phyloP scores from a whole-genome alignment of 2,329 filamentous ascomycete species.

The Phaeoacremonium minimum region DNA sequence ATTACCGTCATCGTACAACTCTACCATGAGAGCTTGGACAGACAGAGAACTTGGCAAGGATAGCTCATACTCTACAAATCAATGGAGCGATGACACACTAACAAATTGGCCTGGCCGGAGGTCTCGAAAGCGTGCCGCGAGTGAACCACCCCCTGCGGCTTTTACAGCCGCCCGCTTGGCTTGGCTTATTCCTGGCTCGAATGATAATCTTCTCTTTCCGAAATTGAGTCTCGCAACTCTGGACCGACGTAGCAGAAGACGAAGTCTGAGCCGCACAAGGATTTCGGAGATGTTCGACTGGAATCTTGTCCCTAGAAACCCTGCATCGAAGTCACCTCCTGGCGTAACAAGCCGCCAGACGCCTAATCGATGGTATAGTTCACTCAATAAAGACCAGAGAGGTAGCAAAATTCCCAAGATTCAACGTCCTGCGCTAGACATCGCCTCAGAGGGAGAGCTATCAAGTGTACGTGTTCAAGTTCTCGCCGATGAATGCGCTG shows the following conservation, averaged over 20 bases:
- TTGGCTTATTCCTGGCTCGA: conserved; percentile 11
- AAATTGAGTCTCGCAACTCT: conserved; percentile 19
- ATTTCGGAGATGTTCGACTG: conserved; percentile 29
- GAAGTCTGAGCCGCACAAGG: conserved; percentile 29
- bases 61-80: conserved; percentile 5
- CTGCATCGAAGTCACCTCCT: no score
- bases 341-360: neutral
- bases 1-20: no score
- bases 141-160: conserved; percentile 7
- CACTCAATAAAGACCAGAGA: no score
- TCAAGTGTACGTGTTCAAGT: no score
- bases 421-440: no score
- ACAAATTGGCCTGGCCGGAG: conserved; percentile 2
- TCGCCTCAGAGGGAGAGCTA: no score
- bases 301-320: conserved; percentile 4
- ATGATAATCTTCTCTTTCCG: conserved; percentile 28
- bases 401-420: no score
- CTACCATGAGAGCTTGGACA: conserved; percentile 4
- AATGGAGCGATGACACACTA: neutral
- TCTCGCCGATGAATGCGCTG: no score
- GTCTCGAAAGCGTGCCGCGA: conserved; percentile 4
- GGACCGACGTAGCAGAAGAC: conserved; percentile 23
- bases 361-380: neutral
- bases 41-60: conserved; percentile 1
- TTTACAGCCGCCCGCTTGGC: conserved; percentile 14